phyloP scores from a whole-genome alignment of 73 alveolate genomes.

The Uronychia setigera region DNA sequence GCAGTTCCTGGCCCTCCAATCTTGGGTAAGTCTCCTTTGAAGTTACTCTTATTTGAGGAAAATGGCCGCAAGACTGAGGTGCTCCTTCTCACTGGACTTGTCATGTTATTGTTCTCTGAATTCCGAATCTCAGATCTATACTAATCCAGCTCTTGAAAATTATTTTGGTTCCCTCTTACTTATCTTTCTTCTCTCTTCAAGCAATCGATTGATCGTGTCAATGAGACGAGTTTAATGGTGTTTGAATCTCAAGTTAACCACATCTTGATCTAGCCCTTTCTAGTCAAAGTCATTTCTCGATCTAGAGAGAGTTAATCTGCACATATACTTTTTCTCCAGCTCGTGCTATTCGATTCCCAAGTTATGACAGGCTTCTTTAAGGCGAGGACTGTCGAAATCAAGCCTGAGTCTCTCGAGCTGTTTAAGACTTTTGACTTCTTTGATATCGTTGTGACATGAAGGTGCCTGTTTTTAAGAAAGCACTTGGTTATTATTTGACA shows the following conservation, averaged over 20 bases:
- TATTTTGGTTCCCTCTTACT: slow-evolving; percentile 18
- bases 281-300: slow-evolving; percentile 10
- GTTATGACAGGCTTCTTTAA: slow-evolving; percentile 20
- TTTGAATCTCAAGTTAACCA: slow-evolving; percentile 31
- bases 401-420: slow-evolving; percentile 25
- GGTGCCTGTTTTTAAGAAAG: too few relatives aligned
- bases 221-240: slow-evolving; percentile 34
- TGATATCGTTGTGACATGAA: slow-evolving; percentile 22
- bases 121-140: slow-evolving; percentile 4
- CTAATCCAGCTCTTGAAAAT: slow-evolving; percentile 13
- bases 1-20: not conserved
- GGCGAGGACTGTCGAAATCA: slow-evolving; percentile 42
- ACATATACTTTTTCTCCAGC: slow-evolving; percentile 29
- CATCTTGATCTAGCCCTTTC: slow-evolving; percentile 42
- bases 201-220: slow-evolving; percentile 29
- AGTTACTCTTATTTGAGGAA: not conserved
- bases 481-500: too few relatives aligned
- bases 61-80: not conserved
- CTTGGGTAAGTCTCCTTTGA: not conserved
- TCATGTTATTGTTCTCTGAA: not conserved
- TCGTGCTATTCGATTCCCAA: slow-evolving; percentile 23
- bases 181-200: slow-evolving; percentile 29
- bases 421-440: slow-evolving; percentile 10
- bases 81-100: not conserved
- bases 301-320: slow-evolving; percentile 11